Evolutionary conservation across 257 asterid genomes (phyloP), one percentile per base, ranked within the genome.

Genomic region (Fraxinus cuspidata): DNA sequence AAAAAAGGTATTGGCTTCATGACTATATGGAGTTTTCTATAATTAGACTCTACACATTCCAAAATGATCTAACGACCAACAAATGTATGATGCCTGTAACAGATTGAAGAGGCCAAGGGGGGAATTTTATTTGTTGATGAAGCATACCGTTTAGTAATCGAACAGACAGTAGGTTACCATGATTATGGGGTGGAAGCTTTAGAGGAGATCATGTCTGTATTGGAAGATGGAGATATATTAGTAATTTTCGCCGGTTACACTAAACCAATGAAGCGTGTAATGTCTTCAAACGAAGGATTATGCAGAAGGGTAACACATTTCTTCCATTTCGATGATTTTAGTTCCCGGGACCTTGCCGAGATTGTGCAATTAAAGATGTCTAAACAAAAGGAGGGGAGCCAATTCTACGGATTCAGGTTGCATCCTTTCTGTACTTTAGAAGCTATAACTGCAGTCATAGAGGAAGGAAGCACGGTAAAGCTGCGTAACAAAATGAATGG

Each of bases 91-190:
- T 73, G 42, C 56, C 13, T 64, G 11, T 23, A 49, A 60, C 75
- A 93, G 98, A 89, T 94, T 21, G 92, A 92, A 80, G 98, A 92
- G 85, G 97, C 98, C 11, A 92, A 85, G 82, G 98, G 97, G 5
- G 97, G 98, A 4, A 88, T 89, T 75, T 79, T 94, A 64, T 92
- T 94, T 25, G 90, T 94, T 40, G 98, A 94, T 60, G 98, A 94
- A 81, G 97, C 98, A 7, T 94, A 94, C 79, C 84, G 90, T 18
- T 78, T 94, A 69, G 85, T 86, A 51, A 92, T 95, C 1, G 64
- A 74, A 80, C 89, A 87, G 75, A 70, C 81, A 25, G 78, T 90
- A n/a, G 92, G 92, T 5, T 84, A 83, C 35, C 77, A 79, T 7
- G 98, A 94, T 73, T 89, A 73, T 5, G 98, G 97, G 15, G 84